phyloP scores from a whole-genome alignment of 192 early-diverging fungal species.

The Phycomyces blakesleeanus region DNA sequence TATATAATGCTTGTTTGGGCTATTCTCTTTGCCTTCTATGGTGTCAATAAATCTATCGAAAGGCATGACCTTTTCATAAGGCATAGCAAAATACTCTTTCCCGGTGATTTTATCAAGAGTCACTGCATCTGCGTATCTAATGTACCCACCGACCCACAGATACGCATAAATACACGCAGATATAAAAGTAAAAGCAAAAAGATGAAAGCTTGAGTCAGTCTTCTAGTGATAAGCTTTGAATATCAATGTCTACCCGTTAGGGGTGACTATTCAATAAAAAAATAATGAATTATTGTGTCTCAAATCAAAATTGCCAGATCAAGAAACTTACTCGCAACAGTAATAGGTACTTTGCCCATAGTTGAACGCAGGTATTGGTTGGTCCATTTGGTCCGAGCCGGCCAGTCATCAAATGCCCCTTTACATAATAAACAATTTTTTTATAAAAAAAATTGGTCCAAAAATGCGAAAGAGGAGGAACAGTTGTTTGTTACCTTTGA shows the following conservation, averaged over 20 bases:
- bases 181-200: too few species aligned
- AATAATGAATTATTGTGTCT: constrained; percentile 1
- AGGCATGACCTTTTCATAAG: constrained; percentile 45
- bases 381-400: constrained; percentile 45
- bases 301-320: background rate
- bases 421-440: background rate
- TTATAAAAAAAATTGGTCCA: too few species aligned
- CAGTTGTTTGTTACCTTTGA: constrained; percentile 21
- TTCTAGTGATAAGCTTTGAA: too few species aligned
- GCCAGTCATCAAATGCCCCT: constrained; percentile 37
- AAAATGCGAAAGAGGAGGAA: constrained; percentile 3
- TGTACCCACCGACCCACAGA: too few species aligned
- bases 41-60: constrained; percentile 40
- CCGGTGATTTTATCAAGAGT: constrained; percentile 28
- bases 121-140: constrained; percentile 47
- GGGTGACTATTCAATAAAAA: constrained; percentile 20
- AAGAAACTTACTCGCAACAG: constrained; percentile 38
- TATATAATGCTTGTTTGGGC: constrained; percentile 41
- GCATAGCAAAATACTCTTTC: constrained; percentile 45
- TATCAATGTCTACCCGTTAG: constrained; percentile 20
- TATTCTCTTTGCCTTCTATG: constrained; percentile 22
- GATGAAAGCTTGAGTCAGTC: too few species aligned
- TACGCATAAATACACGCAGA: too few species aligned
- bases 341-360: constrained; percentile 33
- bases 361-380: constrained; percentile 39